A percentile compares a stretch with the other conserved stretches of the same genome.
These are phyloP conservation scores for Gaeumannomyces tritici DNA, from an alignment of 2,329 filamentous ascomycete species.

Conservation along the genomic window DNA sequence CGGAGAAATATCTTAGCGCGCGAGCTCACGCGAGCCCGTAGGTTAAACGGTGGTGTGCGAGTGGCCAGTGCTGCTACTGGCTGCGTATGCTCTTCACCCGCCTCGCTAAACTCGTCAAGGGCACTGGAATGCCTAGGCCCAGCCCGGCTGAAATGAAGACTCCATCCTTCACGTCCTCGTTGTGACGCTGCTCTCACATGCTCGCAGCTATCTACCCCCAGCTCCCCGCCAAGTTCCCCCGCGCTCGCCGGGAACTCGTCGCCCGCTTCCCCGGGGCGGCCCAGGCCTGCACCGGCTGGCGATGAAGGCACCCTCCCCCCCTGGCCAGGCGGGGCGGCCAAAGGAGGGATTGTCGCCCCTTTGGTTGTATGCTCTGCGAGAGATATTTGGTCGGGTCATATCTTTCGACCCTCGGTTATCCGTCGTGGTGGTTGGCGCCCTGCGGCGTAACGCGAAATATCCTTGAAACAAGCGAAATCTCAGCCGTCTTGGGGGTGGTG, in stretches of 20 bases:
- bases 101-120: no score
- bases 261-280: background rate
- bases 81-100: no score
- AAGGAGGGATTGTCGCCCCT: background rate
- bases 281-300: background rate
- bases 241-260: background rate
- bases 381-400: background rate
- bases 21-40: no score
- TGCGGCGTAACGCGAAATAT: background rate
- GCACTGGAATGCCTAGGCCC: no score
- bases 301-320: no score
- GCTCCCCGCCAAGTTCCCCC: background rate
- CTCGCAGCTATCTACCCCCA: no score
- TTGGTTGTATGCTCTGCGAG: background rate
- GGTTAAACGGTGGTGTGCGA: background rate
- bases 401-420: background rate
- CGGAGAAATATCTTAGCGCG: background rate
- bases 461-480: background rate
- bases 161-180: background rate
- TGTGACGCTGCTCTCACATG: background rate
- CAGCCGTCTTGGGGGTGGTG: background rate
- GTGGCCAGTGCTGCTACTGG: background rate
- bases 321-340: background rate
- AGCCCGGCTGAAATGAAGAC: background rate
- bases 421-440: background rate